Base-by-base conservation (phyloP, 371 early-diverging fungal genomes). In the Mortierella sp. region DNA sequence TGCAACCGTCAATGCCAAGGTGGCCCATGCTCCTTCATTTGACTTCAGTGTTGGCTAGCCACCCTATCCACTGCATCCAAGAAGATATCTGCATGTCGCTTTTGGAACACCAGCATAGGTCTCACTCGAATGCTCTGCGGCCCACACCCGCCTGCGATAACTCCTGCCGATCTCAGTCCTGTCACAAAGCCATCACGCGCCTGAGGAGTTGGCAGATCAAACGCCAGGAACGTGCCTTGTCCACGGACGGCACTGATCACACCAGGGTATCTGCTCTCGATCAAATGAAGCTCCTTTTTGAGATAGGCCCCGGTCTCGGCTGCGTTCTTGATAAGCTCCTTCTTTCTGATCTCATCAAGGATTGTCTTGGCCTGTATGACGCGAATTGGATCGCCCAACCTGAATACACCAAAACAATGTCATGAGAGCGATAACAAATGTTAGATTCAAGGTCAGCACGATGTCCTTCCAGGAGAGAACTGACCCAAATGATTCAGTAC, bases 121-220 rank as follows among this genome's bases (percentile, higher is more conserved):
- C 92, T 81, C 67, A 92, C 65, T 17, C 92, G 86, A 28, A 92
- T 85, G 13, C 88, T 79, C 3, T 63, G 56, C 2, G 88, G 83
- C 53, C 92, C 92, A 56, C 90, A 89, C 2, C 90, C 92, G 56
- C 90, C 91, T 61, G 90, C 84, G 74, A 89, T 91, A 49, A 92
- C 88, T 59, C 92, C 92, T 28, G 80, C 60, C 24, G 82, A 71
- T 12, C 90, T 81, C 86, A 92, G 84, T n/a, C 81, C 78, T 0
- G 61, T 34, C 50, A 91, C 71, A 59, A 92, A 81, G 48, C 66
- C 47, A 45, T 89, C 85, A 27, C 91, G 83, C 31, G 81, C 51
- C 25, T 77, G 70, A 0, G 82, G 50, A 6, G 74, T 79, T 0
- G 83, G 83, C 52, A 90, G 70, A 78, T 91, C 90, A 79, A 92